phyloP scores from a whole-genome alignment of 768 basidiomycete species.

The Calocera viscosa region DNA sequence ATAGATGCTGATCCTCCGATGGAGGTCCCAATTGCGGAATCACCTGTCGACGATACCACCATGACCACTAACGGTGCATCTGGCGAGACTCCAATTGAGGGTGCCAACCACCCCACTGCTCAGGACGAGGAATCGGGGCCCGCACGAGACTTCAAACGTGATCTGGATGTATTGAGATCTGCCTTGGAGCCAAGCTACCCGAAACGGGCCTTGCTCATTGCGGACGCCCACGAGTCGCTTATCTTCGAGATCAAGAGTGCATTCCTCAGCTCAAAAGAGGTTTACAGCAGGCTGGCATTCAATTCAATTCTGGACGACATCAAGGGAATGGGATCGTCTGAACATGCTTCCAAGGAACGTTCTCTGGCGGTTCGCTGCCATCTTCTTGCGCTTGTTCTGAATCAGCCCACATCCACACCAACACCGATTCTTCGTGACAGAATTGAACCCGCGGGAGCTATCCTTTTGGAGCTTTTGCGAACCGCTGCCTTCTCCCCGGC shows the following conservation, averaged over 20 bases:
- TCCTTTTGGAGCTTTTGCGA: conserved; percentile 50
- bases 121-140: conserved; percentile 13
- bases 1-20: neutral
- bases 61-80: neutral
- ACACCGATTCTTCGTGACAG: conserved; percentile 32
- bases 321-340: conserved; percentile 45
- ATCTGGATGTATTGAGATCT: conserved; percentile 54
- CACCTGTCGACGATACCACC: neutral
- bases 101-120: conserved; percentile 7
- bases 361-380: conserved; percentile 72
- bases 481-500: conserved; percentile 39
- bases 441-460: conserved; percentile 52
- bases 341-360: conserved; percentile 49
- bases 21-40: neutral
- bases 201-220: conserved; percentile 56
- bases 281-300: conserved; percentile 53
- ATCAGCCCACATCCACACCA: conserved; percentile 55
- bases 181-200: conserved; percentile 53
- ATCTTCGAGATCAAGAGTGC: conserved; percentile 79
- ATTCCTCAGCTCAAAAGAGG: conserved; percentile 52
- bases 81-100: neutral
- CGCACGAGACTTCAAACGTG: conserved; percentile 37
- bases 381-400: conserved; percentile 69
- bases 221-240: conserved; percentile 76
- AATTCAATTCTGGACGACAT: conserved; percentile 67